A percentile compares a stretch with the other conserved stretches of the same genome.
These are phyloP conservation scores for Phytophthora nicotianae DNA, from an alignment of 352 stramenopile genomes.

Conservation along the genomic window DNA sequence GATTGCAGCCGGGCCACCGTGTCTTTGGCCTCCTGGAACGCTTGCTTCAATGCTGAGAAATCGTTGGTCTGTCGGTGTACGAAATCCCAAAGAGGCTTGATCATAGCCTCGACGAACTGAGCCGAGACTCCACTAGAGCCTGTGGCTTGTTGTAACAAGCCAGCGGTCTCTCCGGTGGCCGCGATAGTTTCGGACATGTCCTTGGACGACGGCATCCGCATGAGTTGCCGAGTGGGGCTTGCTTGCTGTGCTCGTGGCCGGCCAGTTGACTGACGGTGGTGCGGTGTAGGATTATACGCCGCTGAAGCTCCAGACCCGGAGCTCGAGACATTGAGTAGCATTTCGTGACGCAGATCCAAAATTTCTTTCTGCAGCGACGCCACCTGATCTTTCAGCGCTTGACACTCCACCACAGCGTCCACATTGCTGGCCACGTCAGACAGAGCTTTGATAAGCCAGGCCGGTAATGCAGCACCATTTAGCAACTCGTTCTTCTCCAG, in stretches of 20 bases:
- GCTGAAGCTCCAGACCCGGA: constrained; percentile 10
- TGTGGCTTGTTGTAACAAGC: constrained; percentile 14
- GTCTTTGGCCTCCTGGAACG: constrained; percentile 76
- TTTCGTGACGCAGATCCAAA: constrained; percentile 76
- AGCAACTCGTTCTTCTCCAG: constrained; percentile 83
- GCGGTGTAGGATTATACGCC: constrained; percentile 53
- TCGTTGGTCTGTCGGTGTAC: constrained; percentile 83
- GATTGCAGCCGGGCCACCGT: constrained; percentile 73
- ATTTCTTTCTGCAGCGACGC: constrained; percentile 80
- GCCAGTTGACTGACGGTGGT: constrained; percentile 60
- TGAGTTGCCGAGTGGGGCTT: constrained; percentile 10
- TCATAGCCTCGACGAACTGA: constrained; percentile 36
- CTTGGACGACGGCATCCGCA: constrained; percentile 23
- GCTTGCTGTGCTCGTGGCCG: constrained; percentile 23
- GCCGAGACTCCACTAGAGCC: constrained; percentile 13
- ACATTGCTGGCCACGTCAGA: constrained; percentile 83
- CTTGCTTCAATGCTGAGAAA: constrained; percentile 60
- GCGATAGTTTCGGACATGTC: constrained; percentile 38
- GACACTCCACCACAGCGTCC: constrained; percentile 81
- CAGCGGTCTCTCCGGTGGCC: constrained; percentile 22
- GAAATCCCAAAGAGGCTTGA: constrained; percentile 80
- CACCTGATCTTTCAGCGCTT: constrained; percentile 76
- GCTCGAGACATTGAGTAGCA: constrained; percentile 67
- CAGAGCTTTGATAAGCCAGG: constrained; percentile 76
- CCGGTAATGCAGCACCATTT: constrained; percentile 63